Percentiles rank a stretch among this genome's conserved stretches.
Evolutionary conservation across 2,329 filamentous ascomycete genomes (phyloP).

Genomic region (Colletotrichum liaoningense): DNA sequence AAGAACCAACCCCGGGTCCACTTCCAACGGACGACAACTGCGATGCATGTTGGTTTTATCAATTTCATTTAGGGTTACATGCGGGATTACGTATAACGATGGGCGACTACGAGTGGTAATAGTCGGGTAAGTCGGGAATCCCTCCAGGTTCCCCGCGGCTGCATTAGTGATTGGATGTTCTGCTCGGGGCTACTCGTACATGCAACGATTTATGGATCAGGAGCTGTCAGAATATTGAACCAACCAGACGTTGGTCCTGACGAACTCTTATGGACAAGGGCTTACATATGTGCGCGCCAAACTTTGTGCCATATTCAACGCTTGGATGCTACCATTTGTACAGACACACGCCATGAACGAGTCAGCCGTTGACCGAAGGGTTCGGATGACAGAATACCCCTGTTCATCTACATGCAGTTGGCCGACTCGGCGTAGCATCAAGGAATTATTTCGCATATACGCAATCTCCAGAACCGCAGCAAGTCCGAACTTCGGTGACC

Average conservation of each 20-base stretch:
- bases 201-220: too few species aligned
- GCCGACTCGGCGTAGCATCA: neutral
- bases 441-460: neutral
- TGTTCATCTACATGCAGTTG: neutral
- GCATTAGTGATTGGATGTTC: neutral
- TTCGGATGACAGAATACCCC: neutral
- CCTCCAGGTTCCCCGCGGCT: neutral
- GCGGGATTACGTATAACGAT: neutral
- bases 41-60: neutral
- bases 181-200: neutral
- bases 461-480: neutral
- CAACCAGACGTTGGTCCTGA: neutral
- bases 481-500: too few species aligned
- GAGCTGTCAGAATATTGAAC: neutral
- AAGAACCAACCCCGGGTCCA: neutral
- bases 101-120: neutral
- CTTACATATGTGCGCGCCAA: neutral
- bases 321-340: neutral
- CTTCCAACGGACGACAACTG: neutral
- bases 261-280: neutral
- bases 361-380: neutral
- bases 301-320: neutral
- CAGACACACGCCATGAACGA: neutral
- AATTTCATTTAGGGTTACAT: neutral
- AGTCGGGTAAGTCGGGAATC: neutral